Base-by-base conservation (phyloP, 2,329 filamentous ascomycete genomes). In the Furcasterigmium sp. region DNA sequence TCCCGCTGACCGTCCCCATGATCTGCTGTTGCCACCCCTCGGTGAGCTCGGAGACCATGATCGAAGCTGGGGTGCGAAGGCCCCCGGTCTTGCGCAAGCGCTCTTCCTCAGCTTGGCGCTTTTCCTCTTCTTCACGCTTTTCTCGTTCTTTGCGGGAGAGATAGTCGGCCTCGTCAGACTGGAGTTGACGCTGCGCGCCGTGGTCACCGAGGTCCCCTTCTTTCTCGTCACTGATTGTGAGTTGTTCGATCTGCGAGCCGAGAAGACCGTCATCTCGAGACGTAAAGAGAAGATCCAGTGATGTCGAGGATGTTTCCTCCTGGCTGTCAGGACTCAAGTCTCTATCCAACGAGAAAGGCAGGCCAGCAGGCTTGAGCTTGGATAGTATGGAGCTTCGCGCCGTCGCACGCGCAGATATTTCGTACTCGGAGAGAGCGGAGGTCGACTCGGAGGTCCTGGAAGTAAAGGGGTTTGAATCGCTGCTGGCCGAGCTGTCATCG, bases 181-280 rank as follows among this genome's bases (percentile, higher is more conserved):
- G 29, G 14, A 47, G 37, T 15, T 47, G 37, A 9, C 44, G 34
- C 21, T 46, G 39, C 18, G 49, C 42, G n/a, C 44, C 43, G 8
- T 49, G 20, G 14, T 51, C 48, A n/a, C 46, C 48, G 13, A 51
- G 32, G 19, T 46, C 46, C 13, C 36, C 44, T 21, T 51, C 44
- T 17, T 46, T 49, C 14, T 47, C 48, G 23, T 47, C 48, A 18
- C 44, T 49, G 11, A 51, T 51, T 19, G 30, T 30, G 15, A 49
- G 28, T 35, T 19, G 7, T 26, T 26, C 11, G 23, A 26, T 11
- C 23, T 26, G 23, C 11, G 23, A 26, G 11, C 11, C 23, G 23
- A 26, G 23, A 26, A 11, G 11, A 26, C 7, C 23, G 11, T 7
- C 23, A 11, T 7, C 23, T 26, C n/a, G n/a, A n/a, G n/a, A n/a